Evolutionary conservation across 495 filamentous ascomycete species (phyloP), one percentile per base, ranked within the genome.

Genomic region (Rusavskia elegans): DNA sequence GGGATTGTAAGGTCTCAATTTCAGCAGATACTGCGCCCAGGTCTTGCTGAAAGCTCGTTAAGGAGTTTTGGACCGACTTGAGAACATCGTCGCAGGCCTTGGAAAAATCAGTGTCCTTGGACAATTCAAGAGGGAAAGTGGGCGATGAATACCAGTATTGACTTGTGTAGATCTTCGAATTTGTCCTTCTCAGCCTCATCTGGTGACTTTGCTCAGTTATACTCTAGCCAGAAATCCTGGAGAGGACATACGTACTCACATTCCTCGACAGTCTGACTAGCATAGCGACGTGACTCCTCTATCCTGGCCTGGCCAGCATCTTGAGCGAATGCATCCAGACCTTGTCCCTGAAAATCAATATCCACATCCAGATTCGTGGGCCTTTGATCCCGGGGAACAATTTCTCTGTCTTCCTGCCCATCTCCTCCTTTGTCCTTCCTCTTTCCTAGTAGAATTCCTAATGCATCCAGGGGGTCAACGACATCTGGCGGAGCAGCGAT

Each of bases 11-110:
- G 14, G 79, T 87, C 67, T 98, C 93, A 27, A 98, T 98, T 61
- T 98, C 92, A 3, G 86, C 81, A 9, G 92, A 95, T 6, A 98
- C 93, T 2, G 78, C 77, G 3, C 87, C 89, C 14, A 98, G 74
- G 63, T 98, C 92, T 48, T 83, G 84, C 66, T 89, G 88, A 60
- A 98, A 98, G 61, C 83, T 87, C 41, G 85, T 85, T 48, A 98
- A 68, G 61, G 95, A 96, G 17, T 77, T 76, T 66, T 98, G 90
- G 45, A 98, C 89, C 1, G 93, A 94, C 61, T 80, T 84, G 39
- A 96, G 79, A 40, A 98, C 87, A 59, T 94, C 85, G 65, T 98
- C 89, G 63, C 92, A 97, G 29, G 85, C 85, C 64, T 75, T 64
- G 21, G 23, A 38, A 44, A 14, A 5, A 13, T 17, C n/a, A 48